A percentile compares a stretch with the other conserved stretches of the same genome.
phyloP scores from a whole-genome alignment of 2,329 filamentous ascomycete species.

The Paraphaeosphaeria sporulosa region DNA sequence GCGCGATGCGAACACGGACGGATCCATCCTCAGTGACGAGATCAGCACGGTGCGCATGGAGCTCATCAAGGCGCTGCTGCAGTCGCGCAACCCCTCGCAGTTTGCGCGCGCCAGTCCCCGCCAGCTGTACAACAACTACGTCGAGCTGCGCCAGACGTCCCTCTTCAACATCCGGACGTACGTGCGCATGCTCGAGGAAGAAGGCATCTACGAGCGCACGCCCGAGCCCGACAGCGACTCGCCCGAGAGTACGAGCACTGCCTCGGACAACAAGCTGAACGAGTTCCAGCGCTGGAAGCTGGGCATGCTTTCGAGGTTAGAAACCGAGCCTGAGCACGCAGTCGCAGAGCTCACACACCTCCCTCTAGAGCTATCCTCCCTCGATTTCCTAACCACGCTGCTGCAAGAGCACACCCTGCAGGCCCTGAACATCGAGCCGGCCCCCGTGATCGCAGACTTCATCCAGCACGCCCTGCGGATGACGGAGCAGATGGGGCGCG shows the following conservation, averaged over 20 bases:
- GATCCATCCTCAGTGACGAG: constrained; percentile 21
- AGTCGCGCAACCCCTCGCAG: constrained; percentile 17
- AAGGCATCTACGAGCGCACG: constrained; percentile 44
- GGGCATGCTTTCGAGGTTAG: constrained; percentile 27
- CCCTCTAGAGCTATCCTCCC: constrained; percentile 45
- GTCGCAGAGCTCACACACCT: constrained; percentile 43
- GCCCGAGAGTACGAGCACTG: constrained; percentile 1
- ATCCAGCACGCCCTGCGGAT: constrained; percentile 49
- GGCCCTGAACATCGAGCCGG: constrained; percentile 34
- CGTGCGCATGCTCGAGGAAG: constrained; percentile 47
- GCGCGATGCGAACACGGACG: not conserved
- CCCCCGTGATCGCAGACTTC: constrained; percentile 43
- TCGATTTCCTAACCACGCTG: constrained; percentile 51
- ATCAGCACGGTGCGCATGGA: constrained; percentile 30
- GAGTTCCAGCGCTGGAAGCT: constrained; percentile 32
- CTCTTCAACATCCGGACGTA: constrained; percentile 39
- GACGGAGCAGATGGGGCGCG: constrained; percentile 40
- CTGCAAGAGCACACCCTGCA: constrained; percentile 36
- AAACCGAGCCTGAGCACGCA: constrained; percentile 30
- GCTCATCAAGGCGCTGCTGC: constrained; percentile 39
- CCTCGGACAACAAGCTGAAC: constrained; percentile 17
- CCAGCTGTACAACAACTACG: constrained; percentile 24
- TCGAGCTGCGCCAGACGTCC: constrained; percentile 16
- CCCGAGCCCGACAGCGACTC: constrained; percentile 20
- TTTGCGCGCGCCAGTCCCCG: constrained; percentile 24